Evolutionary conservation across 805 yeast genomes (phyloP).

Genomic region (Pichia californica): DNA sequence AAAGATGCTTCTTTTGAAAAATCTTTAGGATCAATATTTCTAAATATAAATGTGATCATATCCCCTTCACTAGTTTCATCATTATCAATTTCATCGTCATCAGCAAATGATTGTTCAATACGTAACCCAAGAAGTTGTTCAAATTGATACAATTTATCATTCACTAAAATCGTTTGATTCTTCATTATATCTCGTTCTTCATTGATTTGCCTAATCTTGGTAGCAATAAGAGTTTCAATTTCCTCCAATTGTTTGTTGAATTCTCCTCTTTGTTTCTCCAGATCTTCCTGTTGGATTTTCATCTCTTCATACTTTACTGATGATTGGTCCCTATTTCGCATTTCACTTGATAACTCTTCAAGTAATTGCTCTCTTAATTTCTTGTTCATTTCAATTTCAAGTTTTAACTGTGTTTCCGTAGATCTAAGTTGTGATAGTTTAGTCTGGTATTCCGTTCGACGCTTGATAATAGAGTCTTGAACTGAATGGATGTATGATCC

Average conservation of each 20-base stretch:
- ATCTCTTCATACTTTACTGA: constrained; percentile 36
- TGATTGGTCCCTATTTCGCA: constrained; percentile 26
- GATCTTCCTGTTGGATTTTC: constrained; percentile 29
- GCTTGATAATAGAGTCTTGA: constrained; percentile 13
- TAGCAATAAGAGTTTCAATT: constrained; percentile 21
- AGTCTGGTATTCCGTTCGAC: constrained; percentile 20
- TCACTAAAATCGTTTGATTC: constrained; percentile 34
- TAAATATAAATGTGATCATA: constrained; percentile 37
- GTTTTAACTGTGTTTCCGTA: constrained; percentile 16
- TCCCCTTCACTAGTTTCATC: constrained; percentile 27
- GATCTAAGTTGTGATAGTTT: constrained; percentile 17
- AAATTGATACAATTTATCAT: constrained; percentile 36
- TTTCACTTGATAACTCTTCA: constrained; percentile 17
- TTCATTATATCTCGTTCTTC: constrained; percentile 27
- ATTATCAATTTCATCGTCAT: constrained; percentile 16
- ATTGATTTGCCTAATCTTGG: constrained; percentile 20
- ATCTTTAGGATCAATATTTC: constrained; percentile 41
- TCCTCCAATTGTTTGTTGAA: constrained; percentile 25
- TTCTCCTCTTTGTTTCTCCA: constrained; percentile 25
- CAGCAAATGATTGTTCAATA: constrained; percentile 30
- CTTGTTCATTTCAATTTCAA: constrained; percentile 16
- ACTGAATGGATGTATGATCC: constrained; percentile 16
- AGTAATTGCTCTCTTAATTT: constrained; percentile 19
- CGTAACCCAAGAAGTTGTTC: constrained; percentile 43
- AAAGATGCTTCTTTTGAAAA: constrained; percentile 38